These are phyloP conservation scores for Aurifilum marmelostoma DNA, from an alignment of 2,329 filamentous ascomycete genomes.

Conservation along the genomic window DNA sequence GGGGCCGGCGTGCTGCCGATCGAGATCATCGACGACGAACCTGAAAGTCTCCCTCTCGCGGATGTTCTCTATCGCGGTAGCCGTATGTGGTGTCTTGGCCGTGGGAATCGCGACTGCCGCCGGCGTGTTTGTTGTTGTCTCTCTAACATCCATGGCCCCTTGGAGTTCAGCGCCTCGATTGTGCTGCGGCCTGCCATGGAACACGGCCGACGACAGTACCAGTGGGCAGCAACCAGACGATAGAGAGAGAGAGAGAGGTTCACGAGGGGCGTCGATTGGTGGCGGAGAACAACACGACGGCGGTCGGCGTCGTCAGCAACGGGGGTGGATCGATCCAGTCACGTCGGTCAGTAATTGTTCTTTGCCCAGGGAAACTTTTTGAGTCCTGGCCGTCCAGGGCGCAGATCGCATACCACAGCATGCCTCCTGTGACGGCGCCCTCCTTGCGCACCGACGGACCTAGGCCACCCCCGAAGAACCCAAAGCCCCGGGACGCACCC, in stretches of 20 bases:
- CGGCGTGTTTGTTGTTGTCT: slow-evolving; percentile 21
- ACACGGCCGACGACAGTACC: background rate
- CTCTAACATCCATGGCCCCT: slow-evolving; percentile 19
- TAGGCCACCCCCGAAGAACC: background rate
- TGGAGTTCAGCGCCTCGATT: background rate
- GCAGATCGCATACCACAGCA: background rate
- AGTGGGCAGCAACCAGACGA: background rate
- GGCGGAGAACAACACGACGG: background rate
- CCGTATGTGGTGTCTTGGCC: slow-evolving; percentile 1
- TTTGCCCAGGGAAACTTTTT: background rate
- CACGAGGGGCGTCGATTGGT: background rate
- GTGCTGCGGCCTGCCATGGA: slow-evolving; percentile 3
- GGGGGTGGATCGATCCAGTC: background rate
- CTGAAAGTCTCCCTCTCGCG: slow-evolving; percentile 35
- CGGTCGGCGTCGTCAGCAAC: background rate
- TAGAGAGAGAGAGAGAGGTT: background rate
- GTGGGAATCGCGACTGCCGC: slow-evolving; percentile 16
- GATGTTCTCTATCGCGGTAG: slow-evolving; percentile 19
- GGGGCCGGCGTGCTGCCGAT: slow-evolving; percentile 2
- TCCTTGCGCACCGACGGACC: slow-evolving; percentile 13
- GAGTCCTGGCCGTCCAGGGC: background rate
- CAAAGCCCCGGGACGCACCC: slow-evolving; percentile 6
- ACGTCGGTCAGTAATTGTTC: background rate
- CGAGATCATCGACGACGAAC: slow-evolving; percentile 24
- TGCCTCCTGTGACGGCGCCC: background rate